These are phyloP conservation scores for Heterobasidion annosum DNA, from an alignment of 1,284 basidiomycete genomes.

Conservation along the genomic window DNA sequence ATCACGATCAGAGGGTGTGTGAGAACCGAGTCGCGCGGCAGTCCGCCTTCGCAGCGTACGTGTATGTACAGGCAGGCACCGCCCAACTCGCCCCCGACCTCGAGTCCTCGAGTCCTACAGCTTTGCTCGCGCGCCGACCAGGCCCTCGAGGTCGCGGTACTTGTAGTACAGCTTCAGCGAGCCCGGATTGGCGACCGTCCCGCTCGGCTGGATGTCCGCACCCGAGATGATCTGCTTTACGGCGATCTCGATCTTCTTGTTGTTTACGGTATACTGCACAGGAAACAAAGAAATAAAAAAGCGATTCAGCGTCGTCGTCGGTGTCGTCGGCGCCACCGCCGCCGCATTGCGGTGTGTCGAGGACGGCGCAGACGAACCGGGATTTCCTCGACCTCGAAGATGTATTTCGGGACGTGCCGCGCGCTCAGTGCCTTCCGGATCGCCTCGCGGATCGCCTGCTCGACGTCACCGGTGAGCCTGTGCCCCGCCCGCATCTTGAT, in stretches of 20 bases:
- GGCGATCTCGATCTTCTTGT: constrained; percentile 69
- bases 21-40: too few relatives aligned
- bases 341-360: neutral
- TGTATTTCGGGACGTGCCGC: constrained; percentile 64
- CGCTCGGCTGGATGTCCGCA: constrained; percentile 47
- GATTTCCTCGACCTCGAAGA: constrained; percentile 55
- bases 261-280: constrained; percentile 59
- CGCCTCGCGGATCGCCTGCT: constrained; percentile 38
- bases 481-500: constrained; percentile 61
- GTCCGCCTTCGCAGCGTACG: too few relatives aligned
- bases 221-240: constrained; percentile 69
- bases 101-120: constrained; percentile 7
- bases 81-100: too few relatives aligned
- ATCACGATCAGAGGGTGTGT: too few relatives aligned
- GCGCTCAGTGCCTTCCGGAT: constrained; percentile 64
- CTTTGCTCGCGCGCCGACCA: constrained; percentile 17
- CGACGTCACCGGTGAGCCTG: constrained; percentile 34
- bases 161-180: constrained; percentile 53
- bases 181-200: constrained; percentile 63
- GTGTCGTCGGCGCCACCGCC: neutral
- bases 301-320: neutral
- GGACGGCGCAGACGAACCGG: constrained; percentile 29
- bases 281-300: neutral
- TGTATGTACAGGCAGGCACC: too few relatives aligned
- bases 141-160: constrained; percentile 37